Conservation (phyloP, 2,329 filamentous ascomycete genomes). For the Grosmannia huntii region DNA sequence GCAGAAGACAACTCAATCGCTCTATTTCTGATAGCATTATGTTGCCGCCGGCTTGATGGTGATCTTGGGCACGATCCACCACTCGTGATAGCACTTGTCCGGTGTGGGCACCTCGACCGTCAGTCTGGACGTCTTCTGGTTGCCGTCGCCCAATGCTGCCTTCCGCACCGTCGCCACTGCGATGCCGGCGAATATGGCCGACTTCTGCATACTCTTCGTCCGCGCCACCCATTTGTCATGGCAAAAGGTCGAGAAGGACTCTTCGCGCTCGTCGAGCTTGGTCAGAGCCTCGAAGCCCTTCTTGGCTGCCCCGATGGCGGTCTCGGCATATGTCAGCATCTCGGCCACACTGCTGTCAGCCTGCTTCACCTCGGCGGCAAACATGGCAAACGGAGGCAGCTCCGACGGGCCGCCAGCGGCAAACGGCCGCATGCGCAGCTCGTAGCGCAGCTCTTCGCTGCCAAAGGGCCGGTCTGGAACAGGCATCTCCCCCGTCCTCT, state of each 20-base stretch:
- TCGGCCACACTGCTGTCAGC: conserved; percentile 23
- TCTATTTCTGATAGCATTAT: not conserved
- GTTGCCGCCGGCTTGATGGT: not conserved
- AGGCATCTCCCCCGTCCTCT: conserved; percentile 42
- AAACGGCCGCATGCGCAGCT: conserved; percentile 80
- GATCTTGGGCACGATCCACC: conserved; percentile 50
- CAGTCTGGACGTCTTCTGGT: conserved; percentile 23
- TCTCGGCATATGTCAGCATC: conserved; percentile 33
- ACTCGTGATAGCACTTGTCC: conserved; percentile 46
- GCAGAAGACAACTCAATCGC: not conserved
- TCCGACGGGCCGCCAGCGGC: conserved; percentile 53
- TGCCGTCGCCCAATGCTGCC: conserved; percentile 17
- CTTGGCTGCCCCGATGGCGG: conserved; percentile 33
- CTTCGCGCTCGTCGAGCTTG: conserved; percentile 32
- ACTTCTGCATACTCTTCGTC: conserved; percentile 48
- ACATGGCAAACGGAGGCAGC: conserved; percentile 52
- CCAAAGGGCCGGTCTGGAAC: conserved; percentile 49
- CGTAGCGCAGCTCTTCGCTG: conserved; percentile 56
- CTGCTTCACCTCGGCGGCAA: conserved; percentile 30
- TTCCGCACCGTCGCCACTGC: conserved; percentile 49
- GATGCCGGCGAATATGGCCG: conserved; percentile 59
- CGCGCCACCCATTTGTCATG: conserved; percentile 50
- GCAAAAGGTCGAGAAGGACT: conserved; percentile 28
- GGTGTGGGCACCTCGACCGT: conserved; percentile 38
- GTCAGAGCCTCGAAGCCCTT: conserved; percentile 44